Evolutionary conservation across 768 basidiomycete species (phyloP), one percentile per base, ranked within the genome.

Genomic region (Panaeolus papilionaceus): DNA sequence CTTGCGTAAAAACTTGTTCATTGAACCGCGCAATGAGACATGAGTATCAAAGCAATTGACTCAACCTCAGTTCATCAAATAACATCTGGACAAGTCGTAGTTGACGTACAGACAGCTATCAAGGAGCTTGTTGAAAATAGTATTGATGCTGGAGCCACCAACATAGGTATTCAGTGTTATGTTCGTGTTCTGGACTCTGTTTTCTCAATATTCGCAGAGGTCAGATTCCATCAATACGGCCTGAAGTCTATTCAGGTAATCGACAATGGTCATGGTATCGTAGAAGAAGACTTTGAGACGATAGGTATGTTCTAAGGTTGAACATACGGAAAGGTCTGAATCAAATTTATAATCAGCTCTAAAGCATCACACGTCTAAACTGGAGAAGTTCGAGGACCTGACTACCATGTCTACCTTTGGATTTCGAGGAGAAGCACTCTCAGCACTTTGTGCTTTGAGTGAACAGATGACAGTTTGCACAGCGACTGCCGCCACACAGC

Each of bases 101-200:
- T 96, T 33, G 95, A 98, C 75, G 86, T 99, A 0, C 95, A 96
- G 75, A 93, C 92, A 0, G 95, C 95, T 1, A 90, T 98, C 67
- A 99, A 99, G 76, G 98, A 99, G 77, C 88, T 99, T 9, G 87
- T 99, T 2, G 98, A 99, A 79, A 99, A 99, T 76, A 93, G 94
- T 67, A 81, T 98, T 37, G 98, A 99, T 76, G 96, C 98, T 0
- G 92, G 92, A 0, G 94, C 96, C 0, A 95, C 92, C 0, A 89
- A 80, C 70, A 88, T 99, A 47, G 96, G 97, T 93, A 54, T 38
- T 58, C 28, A 0, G 20, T 33, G 33, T 33, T 33, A 89, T 73
- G 20, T 33, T 10, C 37, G 28, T 38, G 33, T n/a, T 38, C 5
- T 7, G 39, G 23, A 18, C 14, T 28, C 1, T 8, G 44, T 10